Conservation (phyloP, 306 rosid genomes). For the Trifolium fragiferum region DNA sequence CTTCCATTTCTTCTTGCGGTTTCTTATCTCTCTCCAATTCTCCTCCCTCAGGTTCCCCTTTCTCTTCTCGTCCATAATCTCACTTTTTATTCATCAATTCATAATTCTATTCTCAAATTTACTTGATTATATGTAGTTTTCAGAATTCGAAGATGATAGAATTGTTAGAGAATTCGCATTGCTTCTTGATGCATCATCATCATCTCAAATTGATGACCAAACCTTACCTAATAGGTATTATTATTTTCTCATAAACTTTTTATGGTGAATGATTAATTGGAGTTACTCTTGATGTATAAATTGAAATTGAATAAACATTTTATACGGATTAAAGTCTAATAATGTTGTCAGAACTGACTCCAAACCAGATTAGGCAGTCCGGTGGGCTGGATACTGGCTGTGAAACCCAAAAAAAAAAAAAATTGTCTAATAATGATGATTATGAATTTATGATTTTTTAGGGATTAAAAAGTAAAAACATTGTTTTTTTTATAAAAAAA, state of each 20-base stretch:
- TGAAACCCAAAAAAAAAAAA: no score
- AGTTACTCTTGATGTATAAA: neutral
- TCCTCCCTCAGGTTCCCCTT: conserved; percentile 63
- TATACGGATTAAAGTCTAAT: neutral
- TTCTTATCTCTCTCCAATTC: conserved; percentile 69
- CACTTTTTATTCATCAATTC: neutral
- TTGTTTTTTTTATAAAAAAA: conserved; percentile 9
- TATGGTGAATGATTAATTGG: neutral
- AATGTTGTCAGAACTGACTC: no score
- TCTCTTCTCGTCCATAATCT: neutral
- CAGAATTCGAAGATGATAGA: conserved; percentile 90
- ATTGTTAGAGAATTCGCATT: conserved; percentile 77
- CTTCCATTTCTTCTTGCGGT: conserved; percentile 70
- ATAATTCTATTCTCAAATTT: conserved; percentile 44
- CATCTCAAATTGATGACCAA: conserved; percentile 47
- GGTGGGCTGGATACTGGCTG: no score
- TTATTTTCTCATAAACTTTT: conserved; percentile 33
- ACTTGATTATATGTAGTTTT: conserved; percentile 64
- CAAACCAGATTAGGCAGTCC: no score
- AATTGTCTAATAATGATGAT: no score
- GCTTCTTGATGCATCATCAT: conserved; percentile 66
- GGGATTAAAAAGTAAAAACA: neutral
- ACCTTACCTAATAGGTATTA: conserved; percentile 81
- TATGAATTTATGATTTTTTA: neutral
- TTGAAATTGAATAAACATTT: neutral